A percentile compares a stretch with the other conserved stretches of the same genome.
Conservation (phyloP, 345 rosid genomes). For the Capsella bursapastoris region DNA sequence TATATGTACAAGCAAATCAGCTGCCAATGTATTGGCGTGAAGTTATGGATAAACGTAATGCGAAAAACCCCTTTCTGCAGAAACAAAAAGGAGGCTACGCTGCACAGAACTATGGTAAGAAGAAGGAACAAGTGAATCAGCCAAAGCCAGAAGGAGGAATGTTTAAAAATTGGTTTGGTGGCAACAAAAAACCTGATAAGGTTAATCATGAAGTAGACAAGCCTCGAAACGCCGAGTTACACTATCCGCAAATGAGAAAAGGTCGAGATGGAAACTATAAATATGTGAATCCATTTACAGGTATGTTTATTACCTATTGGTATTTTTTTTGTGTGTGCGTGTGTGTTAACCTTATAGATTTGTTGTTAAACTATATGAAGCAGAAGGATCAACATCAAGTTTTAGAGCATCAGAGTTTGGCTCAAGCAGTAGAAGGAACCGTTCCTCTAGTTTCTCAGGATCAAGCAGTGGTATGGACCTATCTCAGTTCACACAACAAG, state of each 20-base stretch:
- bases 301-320: not conserved
- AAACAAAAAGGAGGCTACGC: not conserved
- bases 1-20: not conserved
- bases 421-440: not conserved
- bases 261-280: not conserved
- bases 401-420: not conserved
- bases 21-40: not conserved
- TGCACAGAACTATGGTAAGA: not conserved
- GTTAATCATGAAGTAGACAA: no score
- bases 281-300: no score
- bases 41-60: not conserved
- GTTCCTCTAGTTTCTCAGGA: not conserved
- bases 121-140: not conserved
- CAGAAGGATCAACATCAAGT: no score
- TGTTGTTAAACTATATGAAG: no score
- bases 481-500: not conserved
- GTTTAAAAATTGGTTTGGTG: not conserved
- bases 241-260: not conserved
- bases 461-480: not conserved
- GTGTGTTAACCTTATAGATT: not conserved
- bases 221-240: no score
- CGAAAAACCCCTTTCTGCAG: not conserved
- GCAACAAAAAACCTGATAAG: not conserved
- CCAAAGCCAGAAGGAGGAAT: not conserved
- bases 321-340: no score